Evolutionary conservation across 2,329 filamentous ascomycete genomes (phyloP), one percentile per base, ranked within the genome.

Genomic region (Ustilaginoidea virens): DNA sequence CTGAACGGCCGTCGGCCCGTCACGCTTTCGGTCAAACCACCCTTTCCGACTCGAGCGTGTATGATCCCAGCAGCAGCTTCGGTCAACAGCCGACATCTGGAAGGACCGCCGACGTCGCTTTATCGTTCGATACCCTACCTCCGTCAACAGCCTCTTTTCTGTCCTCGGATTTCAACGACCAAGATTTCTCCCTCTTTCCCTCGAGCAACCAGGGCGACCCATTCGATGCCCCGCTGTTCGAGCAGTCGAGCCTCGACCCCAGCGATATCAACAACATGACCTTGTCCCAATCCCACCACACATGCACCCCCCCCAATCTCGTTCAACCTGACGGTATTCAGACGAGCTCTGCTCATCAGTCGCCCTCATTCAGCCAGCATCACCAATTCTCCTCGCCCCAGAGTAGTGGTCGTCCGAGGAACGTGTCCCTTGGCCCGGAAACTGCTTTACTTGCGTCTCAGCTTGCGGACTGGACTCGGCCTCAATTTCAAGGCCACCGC

Each of bases 401-500:
- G 1, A 55, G 52, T 7, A 44, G 50, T 7, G 44, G 50, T 22
- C 68, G 72, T 45, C 69, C 67, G 14, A 58, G 68, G 33, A 61
- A 72, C 46, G 53, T 60, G 16, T 73, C 69, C 4, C 56, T 74
- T 2, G 64, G 64, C 1, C 68, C 68, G 2, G 65, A 69, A 43
- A 62, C 66, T 5, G 68, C 69, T 2, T 49, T 72, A n/a, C 50
- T 69, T 17, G 60, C 58, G 3, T 56, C 52, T n/a, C 66, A 69
- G 38, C 40, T 62, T 27, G 42, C 41, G 30, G 66, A 72, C 34
- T 73, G 67, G 67, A 60, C 41, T 23, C 60, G 62, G 32, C 53
- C 60, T 10, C 65, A 70, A 34, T 94, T 92, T 46, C 77, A 81
- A 39, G 64, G 70, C n/a, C 87, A 94, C 48, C 70, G 85, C 41